Conservation (phyloP, 495 filamentous ascomycete genomes). For the Trichoderma asperelloides region DNA sequence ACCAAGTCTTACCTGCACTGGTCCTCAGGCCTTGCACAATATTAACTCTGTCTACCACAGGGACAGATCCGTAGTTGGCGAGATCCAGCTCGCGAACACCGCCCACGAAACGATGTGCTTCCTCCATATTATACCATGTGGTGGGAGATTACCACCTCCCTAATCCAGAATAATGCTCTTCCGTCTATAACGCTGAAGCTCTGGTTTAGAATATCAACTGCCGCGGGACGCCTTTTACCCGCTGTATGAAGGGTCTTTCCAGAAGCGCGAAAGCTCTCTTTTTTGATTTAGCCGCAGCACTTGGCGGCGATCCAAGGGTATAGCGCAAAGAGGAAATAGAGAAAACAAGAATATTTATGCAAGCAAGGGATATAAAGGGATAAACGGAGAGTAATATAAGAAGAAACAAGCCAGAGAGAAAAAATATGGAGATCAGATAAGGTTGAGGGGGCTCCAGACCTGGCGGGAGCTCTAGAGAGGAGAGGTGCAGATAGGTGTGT, state of each 20-base stretch:
- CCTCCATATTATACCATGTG: constrained; percentile 17
- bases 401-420: background rate
- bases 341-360: background rate
- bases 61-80: constrained; percentile 30
- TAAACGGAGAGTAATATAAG: background rate
- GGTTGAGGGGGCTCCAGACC: constrained; percentile 10
- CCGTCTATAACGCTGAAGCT: constrained; percentile 8
- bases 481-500: background rate
- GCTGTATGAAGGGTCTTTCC: constrained; percentile 8
- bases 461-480: constrained; percentile 10
- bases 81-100: constrained; percentile 37
- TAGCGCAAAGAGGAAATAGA: background rate
- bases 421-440: constrained; percentile 9
- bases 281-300: background rate
- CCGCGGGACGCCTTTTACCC: constrained; percentile 11
- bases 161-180: constrained; percentile 10
- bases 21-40: constrained; percentile 40
- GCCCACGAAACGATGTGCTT: constrained; percentile 21
- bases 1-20: constrained; percentile 34
- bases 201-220: constrained; percentile 15
- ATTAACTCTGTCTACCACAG: constrained; percentile 38
- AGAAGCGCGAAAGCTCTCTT: constrained; percentile 12
- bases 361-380: background rate
- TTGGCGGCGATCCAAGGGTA: constrained; percentile 8
- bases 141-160: constrained; percentile 9